Evolutionary conservation across 768 basidiomycete genomes (phyloP).

Genomic region (Auriscalpium vulgare): DNA sequence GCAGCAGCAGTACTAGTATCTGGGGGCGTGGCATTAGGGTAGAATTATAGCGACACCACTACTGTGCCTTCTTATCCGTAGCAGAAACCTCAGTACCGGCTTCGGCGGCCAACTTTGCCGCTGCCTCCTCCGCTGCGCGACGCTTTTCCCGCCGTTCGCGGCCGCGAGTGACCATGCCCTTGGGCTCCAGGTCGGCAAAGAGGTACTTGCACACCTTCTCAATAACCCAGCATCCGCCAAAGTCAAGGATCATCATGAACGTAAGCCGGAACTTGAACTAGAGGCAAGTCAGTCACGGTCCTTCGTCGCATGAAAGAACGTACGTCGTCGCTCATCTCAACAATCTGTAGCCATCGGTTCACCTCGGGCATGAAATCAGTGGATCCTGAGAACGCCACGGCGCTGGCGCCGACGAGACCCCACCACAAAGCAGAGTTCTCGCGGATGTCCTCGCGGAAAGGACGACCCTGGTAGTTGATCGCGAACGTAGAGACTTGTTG

Average conservation of each 20-base stretch:
- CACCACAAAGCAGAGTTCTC: constrained; percentile 93
- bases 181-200: constrained; percentile 86
- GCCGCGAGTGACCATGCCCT: constrained; percentile 75
- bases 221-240: constrained; percentile 78
- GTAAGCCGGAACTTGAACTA: constrained; percentile 85
- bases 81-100: constrained; percentile 6
- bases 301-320: constrained; percentile 22
- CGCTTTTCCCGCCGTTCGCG: constrained; percentile 69
- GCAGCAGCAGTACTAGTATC: not conserved
- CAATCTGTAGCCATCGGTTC: constrained; percentile 94
- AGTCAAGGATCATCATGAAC: constrained; percentile 78
- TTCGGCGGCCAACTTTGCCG: constrained; percentile 12
- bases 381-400: constrained; percentile 89
- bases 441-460: constrained; percentile 95
- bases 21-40: constrained; percentile 4
- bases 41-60: not conserved
- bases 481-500: constrained; percentile 99
- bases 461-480: constrained; percentile 98
- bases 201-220: constrained; percentile 77
- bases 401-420: constrained; percentile 82
- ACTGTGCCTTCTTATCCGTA: constrained; percentile 32
- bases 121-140: constrained; percentile 34
- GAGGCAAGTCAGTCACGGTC: not conserved
- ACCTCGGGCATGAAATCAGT: constrained; percentile 94
- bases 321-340: constrained; percentile 76